These are phyloP conservation scores for Acanthamoeba royreba DNA, from an alignment of 208 protist species.

Conservation along the genomic window DNA sequence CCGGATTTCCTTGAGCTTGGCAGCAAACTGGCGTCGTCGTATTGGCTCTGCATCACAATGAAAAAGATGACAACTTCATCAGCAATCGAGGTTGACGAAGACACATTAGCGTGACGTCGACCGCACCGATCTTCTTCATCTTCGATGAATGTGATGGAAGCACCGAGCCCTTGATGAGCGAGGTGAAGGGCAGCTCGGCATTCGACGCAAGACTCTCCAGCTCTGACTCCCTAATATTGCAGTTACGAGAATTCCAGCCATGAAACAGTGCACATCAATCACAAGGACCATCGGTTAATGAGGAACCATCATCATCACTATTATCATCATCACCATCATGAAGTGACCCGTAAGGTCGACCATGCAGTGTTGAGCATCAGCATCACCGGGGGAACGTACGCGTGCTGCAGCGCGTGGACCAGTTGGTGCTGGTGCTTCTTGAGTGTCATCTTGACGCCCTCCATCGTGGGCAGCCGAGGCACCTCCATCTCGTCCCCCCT, in stretches of 20 bases:
- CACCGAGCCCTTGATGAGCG: conserved; percentile 1
- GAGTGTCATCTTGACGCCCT: neutral
- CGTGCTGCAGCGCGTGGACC: neutral
- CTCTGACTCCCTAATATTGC: neutral
- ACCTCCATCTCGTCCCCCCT: too few species aligned
- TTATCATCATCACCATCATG: too few species aligned
- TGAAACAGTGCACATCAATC: neutral
- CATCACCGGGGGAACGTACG: neutral
- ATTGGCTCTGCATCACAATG: neutral
- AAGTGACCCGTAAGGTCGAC: too few species aligned
- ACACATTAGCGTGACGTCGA: neutral
- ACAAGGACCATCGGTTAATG: neutral
- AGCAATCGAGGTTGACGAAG: neutral
- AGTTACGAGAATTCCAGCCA: neutral
- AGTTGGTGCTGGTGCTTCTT: neutral
- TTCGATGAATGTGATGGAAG: neutral
- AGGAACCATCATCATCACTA: too few species aligned
- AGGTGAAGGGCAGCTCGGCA: neutral
- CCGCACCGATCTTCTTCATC: neutral
- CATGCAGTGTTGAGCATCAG: too few species aligned
- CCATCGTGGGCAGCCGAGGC: neutral
- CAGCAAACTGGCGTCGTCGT: neutral
- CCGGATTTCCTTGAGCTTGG: neutral
- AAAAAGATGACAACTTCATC: neutral
- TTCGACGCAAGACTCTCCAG: neutral